These are phyloP conservation scores for Telopea speciosissima DNA, from an alignment of 177 flowering plant species.

Conservation along the genomic window DNA sequence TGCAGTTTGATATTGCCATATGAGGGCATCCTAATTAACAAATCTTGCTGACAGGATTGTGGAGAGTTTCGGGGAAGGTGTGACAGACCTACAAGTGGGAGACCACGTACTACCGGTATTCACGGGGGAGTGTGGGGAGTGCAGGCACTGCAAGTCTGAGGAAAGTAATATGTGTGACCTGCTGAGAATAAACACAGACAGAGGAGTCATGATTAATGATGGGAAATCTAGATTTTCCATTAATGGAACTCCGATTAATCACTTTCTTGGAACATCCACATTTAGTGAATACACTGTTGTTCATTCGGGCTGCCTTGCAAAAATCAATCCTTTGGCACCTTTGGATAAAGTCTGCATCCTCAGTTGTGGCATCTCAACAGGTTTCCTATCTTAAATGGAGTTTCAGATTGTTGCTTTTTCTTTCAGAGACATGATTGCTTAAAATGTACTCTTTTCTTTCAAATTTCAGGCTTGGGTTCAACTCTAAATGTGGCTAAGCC, in stretches of 20 bases:
- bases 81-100: conserved; percentile 14
- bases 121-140: conserved; percentile 27
- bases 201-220: conserved; percentile 3
- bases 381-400: neutral
- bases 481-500: conserved; percentile 29
- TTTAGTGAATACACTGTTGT: conserved; percentile 28
- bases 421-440: neutral
- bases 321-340: conserved; percentile 25
- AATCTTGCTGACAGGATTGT: conserved; percentile 15
- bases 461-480: conserved; percentile 20
- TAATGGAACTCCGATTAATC: conserved; percentile 15
- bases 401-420: neutral
- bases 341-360: conserved; percentile 25
- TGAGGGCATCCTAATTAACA: neutral
- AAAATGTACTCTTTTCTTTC: neutral
- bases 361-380: conserved; percentile 28
- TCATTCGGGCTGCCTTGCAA: conserved; percentile 20
- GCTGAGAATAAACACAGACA: conserved; percentile 10
- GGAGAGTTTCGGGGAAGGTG: conserved; percentile 28
- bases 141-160: conserved; percentile 1
- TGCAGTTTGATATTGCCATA: neutral
- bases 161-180: conserved; percentile 16
- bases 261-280: conserved; percentile 27
- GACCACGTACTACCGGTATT: conserved; percentile 18
- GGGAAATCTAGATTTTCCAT: conserved; percentile 11